Conservation (phyloP, 495 filamentous ascomycete genomes). For the Aspergillus diversus region DNA sequence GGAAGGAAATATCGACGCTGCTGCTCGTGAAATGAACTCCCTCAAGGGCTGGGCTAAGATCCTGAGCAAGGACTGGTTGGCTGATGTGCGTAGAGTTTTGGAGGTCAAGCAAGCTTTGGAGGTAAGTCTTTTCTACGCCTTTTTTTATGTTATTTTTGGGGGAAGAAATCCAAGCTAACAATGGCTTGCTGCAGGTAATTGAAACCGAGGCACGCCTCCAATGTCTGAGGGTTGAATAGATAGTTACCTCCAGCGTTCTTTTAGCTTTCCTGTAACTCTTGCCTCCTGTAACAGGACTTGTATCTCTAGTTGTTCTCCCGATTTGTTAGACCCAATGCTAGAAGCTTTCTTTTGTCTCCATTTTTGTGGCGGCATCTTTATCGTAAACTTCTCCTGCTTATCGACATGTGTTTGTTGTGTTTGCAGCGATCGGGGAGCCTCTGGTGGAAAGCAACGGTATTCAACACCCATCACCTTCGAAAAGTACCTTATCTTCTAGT, state of each 20-base stretch:
- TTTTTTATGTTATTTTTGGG: neutral
- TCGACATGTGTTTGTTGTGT: slow-evolving; percentile 26
- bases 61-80: slow-evolving; percentile 88
- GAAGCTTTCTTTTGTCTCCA: slow-evolving; percentile 40
- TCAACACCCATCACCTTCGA: too few relatives aligned
- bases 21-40: slow-evolving; percentile 92
- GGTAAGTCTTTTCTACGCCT: slow-evolving; percentile 54
- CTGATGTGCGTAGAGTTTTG: slow-evolving; percentile 82
- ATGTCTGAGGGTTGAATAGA: slow-evolving; percentile 54
- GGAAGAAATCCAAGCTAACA: slow-evolving; percentile 25
- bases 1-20: slow-evolving; percentile 87
- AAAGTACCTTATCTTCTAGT: neutral
- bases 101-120: slow-evolving; percentile 96
- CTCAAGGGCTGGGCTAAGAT: slow-evolving; percentile 93
- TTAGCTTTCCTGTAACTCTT: slow-evolving; percentile 43
- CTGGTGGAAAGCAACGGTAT: too few relatives aligned
- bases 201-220: slow-evolving; percentile 55
- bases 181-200: slow-evolving; percentile 41
- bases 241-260: slow-evolving; percentile 36
- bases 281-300: slow-evolving; percentile 43
- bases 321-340: slow-evolving; percentile 47
- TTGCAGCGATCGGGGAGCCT: slow-evolving; percentile 20
- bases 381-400: neutral
- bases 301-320: slow-evolving; percentile 50
- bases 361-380: neutral